phyloP scores from a whole-genome alignment of 1,284 basidiomycete genomes.

The Ganoderma multipileum region DNA sequence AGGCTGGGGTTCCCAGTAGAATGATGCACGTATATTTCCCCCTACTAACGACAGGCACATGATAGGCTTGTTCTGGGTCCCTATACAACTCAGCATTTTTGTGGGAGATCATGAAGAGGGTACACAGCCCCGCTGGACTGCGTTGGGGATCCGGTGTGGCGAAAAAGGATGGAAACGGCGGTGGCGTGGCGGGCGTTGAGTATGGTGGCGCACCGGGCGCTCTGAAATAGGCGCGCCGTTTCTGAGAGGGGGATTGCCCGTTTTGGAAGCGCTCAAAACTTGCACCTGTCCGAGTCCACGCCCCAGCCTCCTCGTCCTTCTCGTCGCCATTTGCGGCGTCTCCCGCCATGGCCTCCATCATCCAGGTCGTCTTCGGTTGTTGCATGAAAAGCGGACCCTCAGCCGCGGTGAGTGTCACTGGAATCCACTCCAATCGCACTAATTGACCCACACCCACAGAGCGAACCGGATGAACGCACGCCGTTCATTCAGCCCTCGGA shows the following conservation, averaged over 20 bases:
- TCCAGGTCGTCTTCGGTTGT: constrained; percentile 35
- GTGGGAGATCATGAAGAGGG: no score
- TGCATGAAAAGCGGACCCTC: constrained; percentile 31
- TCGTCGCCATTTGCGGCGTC: constrained; percentile 20
- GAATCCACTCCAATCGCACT: not conserved
- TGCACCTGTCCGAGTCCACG: constrained; percentile 22
- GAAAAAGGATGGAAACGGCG: not conserved
- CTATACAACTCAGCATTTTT: no score
- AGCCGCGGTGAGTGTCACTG: constrained; percentile 20
- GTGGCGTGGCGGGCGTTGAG: constrained; percentile 26
- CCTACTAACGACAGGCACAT: no score
- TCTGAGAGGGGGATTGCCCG: constrained; percentile 22
- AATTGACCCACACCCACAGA: constrained; percentile 23
- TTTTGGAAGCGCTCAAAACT: constrained; percentile 25
- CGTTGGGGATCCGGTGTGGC: not conserved
- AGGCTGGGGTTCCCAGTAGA: no score
- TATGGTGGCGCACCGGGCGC: constrained; percentile 16
- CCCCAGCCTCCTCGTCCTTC: constrained; percentile 13
- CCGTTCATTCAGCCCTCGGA: constrained; percentile 41
- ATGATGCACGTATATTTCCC: no score
- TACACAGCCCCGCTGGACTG: no score
- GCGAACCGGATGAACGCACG: constrained; percentile 40
- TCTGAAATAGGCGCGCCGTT: constrained; percentile 6
- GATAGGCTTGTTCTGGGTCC: no score
- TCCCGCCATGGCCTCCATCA: constrained; percentile 35